Conservation (phyloP, 192 early-diverging fungal genomes). For the Chytriomyces hyalinus region DNA sequence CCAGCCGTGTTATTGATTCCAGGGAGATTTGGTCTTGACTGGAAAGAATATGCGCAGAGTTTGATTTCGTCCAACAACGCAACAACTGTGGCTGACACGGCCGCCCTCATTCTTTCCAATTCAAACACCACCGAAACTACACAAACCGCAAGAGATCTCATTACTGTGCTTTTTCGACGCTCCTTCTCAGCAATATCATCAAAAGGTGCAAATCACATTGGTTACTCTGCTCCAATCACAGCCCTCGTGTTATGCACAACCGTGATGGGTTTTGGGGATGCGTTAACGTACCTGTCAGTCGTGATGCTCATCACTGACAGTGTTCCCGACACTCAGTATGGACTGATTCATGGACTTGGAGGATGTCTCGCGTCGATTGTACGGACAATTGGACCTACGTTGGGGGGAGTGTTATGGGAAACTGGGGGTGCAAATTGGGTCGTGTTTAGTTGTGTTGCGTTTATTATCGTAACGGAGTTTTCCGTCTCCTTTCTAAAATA, state of each 20-base stretch:
- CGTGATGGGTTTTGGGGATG: slow-evolving; percentile 44
- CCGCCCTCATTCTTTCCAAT: too few species aligned
- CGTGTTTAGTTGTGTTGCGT: slow-evolving; percentile 23
- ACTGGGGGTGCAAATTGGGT: slow-evolving; percentile 22
- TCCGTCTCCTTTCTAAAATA: background rate
- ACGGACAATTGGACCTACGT: slow-evolving; percentile 41
- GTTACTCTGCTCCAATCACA: slow-evolving; percentile 18
- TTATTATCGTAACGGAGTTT: slow-evolving; percentile 9
- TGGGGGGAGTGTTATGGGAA: slow-evolving; percentile 38
- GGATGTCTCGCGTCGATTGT: slow-evolving; percentile 43
- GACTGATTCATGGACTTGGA: slow-evolving; percentile 48
- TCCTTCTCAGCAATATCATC: background rate
- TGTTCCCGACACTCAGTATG: slow-evolving; percentile 39
- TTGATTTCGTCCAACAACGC: background rate
- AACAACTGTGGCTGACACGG: too few species aligned
- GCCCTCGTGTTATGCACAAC: slow-evolving; percentile 27
- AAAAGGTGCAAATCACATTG: background rate
- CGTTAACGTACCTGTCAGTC: slow-evolving; percentile 42
- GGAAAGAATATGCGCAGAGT: slow-evolving; percentile 2
- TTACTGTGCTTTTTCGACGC: background rate
- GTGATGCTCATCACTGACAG: slow-evolving; percentile 50
- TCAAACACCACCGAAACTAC: background rate
- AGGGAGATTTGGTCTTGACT: slow-evolving; percentile 21
- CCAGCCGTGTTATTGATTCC: slow-evolving; percentile 40
- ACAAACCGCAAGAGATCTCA: background rate